These are phyloP conservation scores for Naganishia vishniacii DNA, from an alignment of 768 basidiomycete genomes.

Conservation along the genomic window DNA sequence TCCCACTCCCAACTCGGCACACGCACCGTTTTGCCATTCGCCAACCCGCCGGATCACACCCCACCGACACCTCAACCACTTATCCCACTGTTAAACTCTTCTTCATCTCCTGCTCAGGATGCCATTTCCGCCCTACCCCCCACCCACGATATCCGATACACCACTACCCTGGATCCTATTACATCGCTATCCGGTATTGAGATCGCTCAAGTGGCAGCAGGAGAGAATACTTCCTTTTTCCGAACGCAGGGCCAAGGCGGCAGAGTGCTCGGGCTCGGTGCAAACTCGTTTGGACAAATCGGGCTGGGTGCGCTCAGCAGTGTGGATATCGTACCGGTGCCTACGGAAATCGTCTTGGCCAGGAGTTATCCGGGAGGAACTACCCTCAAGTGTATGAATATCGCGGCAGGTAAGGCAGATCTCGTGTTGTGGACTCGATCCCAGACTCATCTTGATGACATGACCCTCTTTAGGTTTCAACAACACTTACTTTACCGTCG, in stretches of 20 bases:
- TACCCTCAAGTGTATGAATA: slow-evolving; percentile 59
- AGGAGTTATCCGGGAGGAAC: slow-evolving; percentile 55
- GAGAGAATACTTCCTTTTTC: slow-evolving; percentile 66
- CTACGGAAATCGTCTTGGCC: slow-evolving; percentile 76
- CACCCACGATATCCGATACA: slow-evolving; percentile 59
- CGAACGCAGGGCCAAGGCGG: slow-evolving; percentile 60
- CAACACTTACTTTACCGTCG: slow-evolving; percentile 69
- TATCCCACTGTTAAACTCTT: slow-evolving; percentile 40
- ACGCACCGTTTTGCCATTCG: slow-evolving; percentile 57
- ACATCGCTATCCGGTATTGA: slow-evolving; percentile 63
- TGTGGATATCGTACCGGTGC: slow-evolving; percentile 66
- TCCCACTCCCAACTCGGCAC: slow-evolving; percentile 76
- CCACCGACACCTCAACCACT: slow-evolving; percentile 10
- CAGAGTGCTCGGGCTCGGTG: slow-evolving; percentile 79
- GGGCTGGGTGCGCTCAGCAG: slow-evolving; percentile 65
- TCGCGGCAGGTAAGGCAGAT: slow-evolving; percentile 59
- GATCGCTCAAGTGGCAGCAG: slow-evolving; percentile 66
- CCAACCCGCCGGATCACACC: slow-evolving; percentile 31
- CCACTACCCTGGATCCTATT: slow-evolving; percentile 67
- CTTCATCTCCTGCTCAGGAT: slow-evolving; percentile 51
- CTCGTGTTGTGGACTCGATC: slow-evolving; percentile 10
- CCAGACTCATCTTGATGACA: not conserved
- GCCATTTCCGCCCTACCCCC: slow-evolving; percentile 51
- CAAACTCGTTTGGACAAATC: slow-evolving; percentile 81
- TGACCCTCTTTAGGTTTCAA: slow-evolving; percentile 59